Evolutionary conservation across 169 alveolate genomes (phyloP).

Genomic region (Cryptosporidium ubiquitum): DNA sequence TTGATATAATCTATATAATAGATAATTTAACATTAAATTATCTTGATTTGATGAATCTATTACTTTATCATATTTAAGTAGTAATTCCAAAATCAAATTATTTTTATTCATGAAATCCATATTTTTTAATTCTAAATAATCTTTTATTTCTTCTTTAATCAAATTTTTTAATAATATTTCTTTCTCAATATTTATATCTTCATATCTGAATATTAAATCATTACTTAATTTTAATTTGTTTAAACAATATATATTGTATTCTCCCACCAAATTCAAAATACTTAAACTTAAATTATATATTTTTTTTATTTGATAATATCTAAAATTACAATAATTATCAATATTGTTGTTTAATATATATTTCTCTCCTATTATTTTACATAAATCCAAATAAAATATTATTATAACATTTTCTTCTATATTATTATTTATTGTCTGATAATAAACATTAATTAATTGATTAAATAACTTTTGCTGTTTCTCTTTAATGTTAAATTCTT

Average conservation of each 20-base stretch:
- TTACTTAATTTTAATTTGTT: not conserved
- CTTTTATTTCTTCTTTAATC: not conserved
- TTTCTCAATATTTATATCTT: not conserved
- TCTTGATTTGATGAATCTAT: not conserved
- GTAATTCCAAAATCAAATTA: not conserved
- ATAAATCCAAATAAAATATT: not conserved
- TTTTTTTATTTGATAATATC: no score
- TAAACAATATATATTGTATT: not conserved
- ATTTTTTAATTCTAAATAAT: not conserved
- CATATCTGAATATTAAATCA: not conserved
- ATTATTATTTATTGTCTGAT: constrained; percentile 6
- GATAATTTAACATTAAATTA: not conserved
- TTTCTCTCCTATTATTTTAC: constrained; percentile 12
- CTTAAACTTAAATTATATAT: constrained; percentile 15
- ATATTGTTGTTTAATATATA: not conserved
- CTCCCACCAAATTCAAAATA: constrained; percentile 14
- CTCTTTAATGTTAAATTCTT: not conserved
- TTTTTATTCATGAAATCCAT: not conserved
- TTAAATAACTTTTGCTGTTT: constrained; percentile 5
- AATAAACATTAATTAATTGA: constrained; percentile 47
- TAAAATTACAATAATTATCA: not conserved
- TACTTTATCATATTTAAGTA: not conserved
- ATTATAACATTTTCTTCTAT: constrained; percentile 14
- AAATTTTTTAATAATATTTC: constrained; percentile 1
- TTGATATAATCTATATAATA: constrained; percentile 7